These are phyloP conservation scores for Klebsormidium nitens DNA, from an alignment of 139 green algal species.

Conservation along the genomic window DNA sequence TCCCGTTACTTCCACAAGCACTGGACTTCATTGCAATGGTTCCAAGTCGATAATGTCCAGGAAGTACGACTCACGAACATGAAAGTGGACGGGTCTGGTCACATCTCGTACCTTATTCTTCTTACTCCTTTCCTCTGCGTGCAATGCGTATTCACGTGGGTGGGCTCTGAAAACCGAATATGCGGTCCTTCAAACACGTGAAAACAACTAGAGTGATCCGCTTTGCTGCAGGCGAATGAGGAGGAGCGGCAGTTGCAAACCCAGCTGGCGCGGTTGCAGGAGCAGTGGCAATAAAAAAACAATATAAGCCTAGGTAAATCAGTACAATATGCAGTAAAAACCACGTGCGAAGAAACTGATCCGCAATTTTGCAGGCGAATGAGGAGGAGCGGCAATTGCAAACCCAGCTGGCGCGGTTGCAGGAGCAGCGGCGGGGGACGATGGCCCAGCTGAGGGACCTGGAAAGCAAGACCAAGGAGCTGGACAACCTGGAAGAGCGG, in stretches of 20 bases:
- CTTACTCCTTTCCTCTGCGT: too few species aligned
- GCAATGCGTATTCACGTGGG: too few species aligned
- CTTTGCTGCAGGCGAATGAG: background rate
- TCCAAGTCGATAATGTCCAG: too few species aligned
- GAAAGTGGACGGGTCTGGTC: too few species aligned
- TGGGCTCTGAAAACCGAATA: too few species aligned
- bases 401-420: constrained; percentile 43
- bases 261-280: constrained; percentile 42
- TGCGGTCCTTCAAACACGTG: too few species aligned
- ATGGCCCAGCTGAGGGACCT: constrained; percentile 41
- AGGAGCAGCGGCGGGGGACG: constrained; percentile 29
- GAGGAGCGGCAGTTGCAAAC: constrained; percentile 14
- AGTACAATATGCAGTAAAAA: constrained; percentile 9
- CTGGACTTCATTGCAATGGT: too few species aligned
- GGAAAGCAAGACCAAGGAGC: constrained; percentile 6
- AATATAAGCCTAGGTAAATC: constrained; percentile 25
- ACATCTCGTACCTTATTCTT: too few species aligned
- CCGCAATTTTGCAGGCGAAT: background rate
- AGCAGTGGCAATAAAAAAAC: constrained; percentile 25
- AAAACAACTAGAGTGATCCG: background rate
- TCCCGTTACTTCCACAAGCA: too few species aligned
- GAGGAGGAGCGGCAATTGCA: constrained; percentile 29
- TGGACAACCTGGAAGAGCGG: constrained; percentile 13
- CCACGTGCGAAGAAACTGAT: constrained; percentile 14
- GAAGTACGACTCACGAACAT: too few species aligned